phyloP scores from a whole-genome alignment of 1,139 yeast species.

The Blastobotrys malaysiensis region DNA sequence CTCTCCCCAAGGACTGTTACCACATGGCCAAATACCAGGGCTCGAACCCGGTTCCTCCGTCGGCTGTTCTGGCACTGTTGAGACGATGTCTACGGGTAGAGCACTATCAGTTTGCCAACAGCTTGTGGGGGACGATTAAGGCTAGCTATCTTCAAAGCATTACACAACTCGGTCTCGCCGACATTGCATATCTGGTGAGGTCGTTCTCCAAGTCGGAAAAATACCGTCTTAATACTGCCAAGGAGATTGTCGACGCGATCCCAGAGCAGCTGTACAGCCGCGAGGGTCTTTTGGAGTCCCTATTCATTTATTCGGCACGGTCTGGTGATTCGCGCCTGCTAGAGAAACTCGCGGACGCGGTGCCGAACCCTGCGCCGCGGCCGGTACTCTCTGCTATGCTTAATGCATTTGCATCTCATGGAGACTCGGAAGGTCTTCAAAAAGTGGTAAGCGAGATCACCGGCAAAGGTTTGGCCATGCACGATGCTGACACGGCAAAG shows the following conservation, averaged over 20 bases:
- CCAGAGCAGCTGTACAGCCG: slow-evolving; percentile 23
- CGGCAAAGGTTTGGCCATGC: slow-evolving; percentile 14
- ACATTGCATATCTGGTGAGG: slow-evolving; percentile 20
- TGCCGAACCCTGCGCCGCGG: slow-evolving; percentile 24
- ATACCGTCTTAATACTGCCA: slow-evolving; percentile 16
- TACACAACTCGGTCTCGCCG: slow-evolving; percentile 13
- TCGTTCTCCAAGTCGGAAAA: slow-evolving; percentile 21
- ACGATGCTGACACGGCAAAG: slow-evolving; percentile 20
- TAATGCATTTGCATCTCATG: slow-evolving; percentile 36
- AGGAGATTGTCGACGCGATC: slow-evolving; percentile 25
- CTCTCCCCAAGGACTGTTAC: slow-evolving; percentile 23
- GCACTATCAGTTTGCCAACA: slow-evolving; percentile 13
- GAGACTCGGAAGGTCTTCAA: slow-evolving; percentile 40
- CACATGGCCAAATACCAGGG: slow-evolving; percentile 9
- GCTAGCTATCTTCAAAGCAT: slow-evolving; percentile 7
- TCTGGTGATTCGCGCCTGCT: slow-evolving; percentile 21
- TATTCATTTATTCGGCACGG: slow-evolving; percentile 23
- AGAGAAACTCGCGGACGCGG: slow-evolving; percentile 17
- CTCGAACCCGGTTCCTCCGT: background rate
- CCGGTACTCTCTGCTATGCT: slow-evolving; percentile 36
- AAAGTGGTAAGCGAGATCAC: slow-evolving; percentile 34
- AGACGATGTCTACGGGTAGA: slow-evolving; percentile 11
- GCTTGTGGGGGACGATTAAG: slow-evolving; percentile 16
- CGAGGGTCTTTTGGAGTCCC: slow-evolving; percentile 26
- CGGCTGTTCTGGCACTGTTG: slow-evolving; percentile 1